These are phyloP conservation scores for Aspergillus viridinutans DNA, from an alignment of 2,329 filamentous ascomycete species.

Conservation along the genomic window DNA sequence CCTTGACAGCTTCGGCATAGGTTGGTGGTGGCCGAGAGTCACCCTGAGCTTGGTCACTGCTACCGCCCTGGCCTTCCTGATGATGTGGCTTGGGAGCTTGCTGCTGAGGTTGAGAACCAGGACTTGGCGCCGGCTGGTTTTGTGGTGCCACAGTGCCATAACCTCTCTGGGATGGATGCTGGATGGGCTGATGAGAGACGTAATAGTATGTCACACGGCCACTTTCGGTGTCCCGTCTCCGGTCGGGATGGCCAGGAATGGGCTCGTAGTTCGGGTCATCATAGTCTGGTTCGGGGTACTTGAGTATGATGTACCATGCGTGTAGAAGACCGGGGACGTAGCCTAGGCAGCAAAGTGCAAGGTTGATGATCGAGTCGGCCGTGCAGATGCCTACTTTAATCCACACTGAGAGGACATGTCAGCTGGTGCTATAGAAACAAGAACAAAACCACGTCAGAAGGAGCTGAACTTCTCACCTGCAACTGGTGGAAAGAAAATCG, in stretches of 20 bases:
- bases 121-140: slow-evolving; percentile 11
- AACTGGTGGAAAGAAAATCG: slow-evolving; percentile 58
- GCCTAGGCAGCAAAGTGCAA: slow-evolving; percentile 77
- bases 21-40: slow-evolving; percentile 62
- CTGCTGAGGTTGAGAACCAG: slow-evolving; percentile 5
- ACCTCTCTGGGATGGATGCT: slow-evolving; percentile 29
- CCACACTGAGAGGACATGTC: slow-evolving; percentile 63
- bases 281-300: slow-evolving; percentile 71
- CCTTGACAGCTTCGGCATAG: slow-evolving; percentile 84
- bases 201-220: slow-evolving; percentile 70
- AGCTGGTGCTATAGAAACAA: slow-evolving; percentile 27
- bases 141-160: slow-evolving; percentile 40
- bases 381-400: slow-evolving; percentile 92
- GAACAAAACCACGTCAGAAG: not conserved
- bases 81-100: slow-evolving; percentile 20
- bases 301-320: slow-evolving; percentile 96
- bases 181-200: slow-evolving; percentile 51
- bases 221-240: slow-evolving; percentile 34
- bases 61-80: slow-evolving; percentile 21
- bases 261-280: slow-evolving; percentile 60
- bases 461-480: slow-evolving; percentile 43
- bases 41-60: slow-evolving; percentile 31
- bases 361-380: slow-evolving; percentile 90
- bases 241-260: slow-evolving; percentile 53
- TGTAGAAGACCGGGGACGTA: slow-evolving; percentile 85